These are phyloP conservation scores for Peltaster fructicola DNA, from an alignment of 2,329 filamentous ascomycete genomes.

Conservation along the genomic window DNA sequence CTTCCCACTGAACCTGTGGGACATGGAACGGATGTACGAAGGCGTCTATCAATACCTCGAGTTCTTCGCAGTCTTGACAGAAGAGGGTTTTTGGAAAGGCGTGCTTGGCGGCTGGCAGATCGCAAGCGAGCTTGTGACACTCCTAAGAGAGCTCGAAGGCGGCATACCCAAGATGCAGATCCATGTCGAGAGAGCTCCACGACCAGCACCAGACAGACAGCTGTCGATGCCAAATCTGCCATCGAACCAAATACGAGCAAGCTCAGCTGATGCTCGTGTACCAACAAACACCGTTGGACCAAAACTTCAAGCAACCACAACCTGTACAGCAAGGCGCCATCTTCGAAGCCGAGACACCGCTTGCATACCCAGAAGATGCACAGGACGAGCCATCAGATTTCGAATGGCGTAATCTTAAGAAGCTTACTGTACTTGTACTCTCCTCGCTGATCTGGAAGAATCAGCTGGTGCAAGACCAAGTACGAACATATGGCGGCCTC, in stretches of 20 bases:
- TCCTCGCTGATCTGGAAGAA: slow-evolving; percentile 80
- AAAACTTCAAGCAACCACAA: slow-evolving; percentile 22
- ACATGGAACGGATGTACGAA: slow-evolving; percentile 93
- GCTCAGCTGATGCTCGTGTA: slow-evolving; percentile 5
- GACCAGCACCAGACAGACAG: too few relatives aligned
- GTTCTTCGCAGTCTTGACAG: slow-evolving; percentile 77
- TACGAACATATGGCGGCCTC: slow-evolving; percentile 69
- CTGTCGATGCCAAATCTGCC: too few relatives aligned
- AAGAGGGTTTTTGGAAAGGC: slow-evolving; percentile 65
- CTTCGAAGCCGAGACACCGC: slow-evolving; percentile 25
- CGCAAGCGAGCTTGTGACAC: slow-evolving; percentile 69
- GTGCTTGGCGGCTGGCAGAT: slow-evolving; percentile 86
- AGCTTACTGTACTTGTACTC: slow-evolving; percentile 77
- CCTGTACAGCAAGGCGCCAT: slow-evolving; percentile 9
- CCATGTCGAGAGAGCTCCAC: too few relatives aligned
- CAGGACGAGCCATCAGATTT: slow-evolving; percentile 48
- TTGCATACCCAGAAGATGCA: slow-evolving; percentile 26
- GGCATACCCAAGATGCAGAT: slow-evolving; percentile 28
- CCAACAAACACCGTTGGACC: slow-evolving; percentile 1
- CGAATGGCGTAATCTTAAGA: slow-evolving; percentile 73
- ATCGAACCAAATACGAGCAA: too few relatives aligned
- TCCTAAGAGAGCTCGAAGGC: slow-evolving; percentile 73
- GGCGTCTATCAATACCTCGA: slow-evolving; percentile 88
- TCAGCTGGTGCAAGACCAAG: slow-evolving; percentile 68
- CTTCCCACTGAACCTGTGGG: slow-evolving; percentile 89